Conservation (phyloP, 1,284 basidiomycete genomes). For the Leccinum fallax region DNA sequence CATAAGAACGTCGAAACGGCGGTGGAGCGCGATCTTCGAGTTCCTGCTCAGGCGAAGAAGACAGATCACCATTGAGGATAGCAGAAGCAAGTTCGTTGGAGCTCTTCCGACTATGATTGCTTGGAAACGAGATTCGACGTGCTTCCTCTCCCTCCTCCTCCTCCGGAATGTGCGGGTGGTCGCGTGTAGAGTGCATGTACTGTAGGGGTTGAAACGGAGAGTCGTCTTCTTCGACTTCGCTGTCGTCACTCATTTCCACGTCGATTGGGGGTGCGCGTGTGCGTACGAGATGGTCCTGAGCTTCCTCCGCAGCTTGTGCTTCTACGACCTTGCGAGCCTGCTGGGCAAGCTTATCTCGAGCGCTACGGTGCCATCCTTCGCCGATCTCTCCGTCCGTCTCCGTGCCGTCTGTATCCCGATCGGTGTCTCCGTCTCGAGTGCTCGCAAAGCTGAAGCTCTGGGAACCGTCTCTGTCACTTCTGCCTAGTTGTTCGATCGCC, state of each 20-base stretch:
- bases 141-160: slow-evolving; percentile 57
- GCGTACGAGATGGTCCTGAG: slow-evolving; percentile 40
- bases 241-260: slow-evolving; percentile 81
- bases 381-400: slow-evolving; percentile 51
- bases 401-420: slow-evolving; percentile 59
- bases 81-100: slow-evolving; percentile 22
- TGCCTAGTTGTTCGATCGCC: slow-evolving; percentile 79
- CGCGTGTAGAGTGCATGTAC: slow-evolving; percentile 41
- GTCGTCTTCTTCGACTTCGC: slow-evolving; percentile 64
- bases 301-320: slow-evolving; percentile 52
- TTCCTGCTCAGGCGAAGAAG: slow-evolving; percentile 40
- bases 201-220: slow-evolving; percentile 43
- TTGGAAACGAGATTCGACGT: slow-evolving; percentile 28
- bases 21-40: slow-evolving; percentile 46
- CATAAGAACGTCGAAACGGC: slow-evolving; percentile 44
- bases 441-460: slow-evolving; percentile 76
- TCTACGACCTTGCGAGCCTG: slow-evolving; percentile 67
- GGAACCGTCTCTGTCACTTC: slow-evolving; percentile 49
- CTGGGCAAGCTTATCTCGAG: slow-evolving; percentile 71
- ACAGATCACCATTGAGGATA: slow-evolving; percentile 26
- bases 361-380: slow-evolving; percentile 65
- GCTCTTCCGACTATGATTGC: slow-evolving; percentile 12
- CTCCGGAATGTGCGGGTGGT: slow-evolving; percentile 63
- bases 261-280: slow-evolving; percentile 64
- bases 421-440: slow-evolving; percentile 55